Percentiles rank a stretch among this genome's conserved stretches.
Conservation (phyloP, 176 grass and related monocot genomes). For the Zea mays region Zm-B73-REFERENCE-NAM-5.0 NC_050097.1:144464001-144464500, state of each 20-base stretch:
- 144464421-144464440: conserved; percentile 8
- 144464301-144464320: background rate
- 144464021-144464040: conserved; percentile 97
- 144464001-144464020: conserved; percentile 12
- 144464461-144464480: conserved; percentile 1
- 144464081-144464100: conserved; percentile 40
- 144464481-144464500: conserved; percentile 15
- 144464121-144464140: conserved; percentile 64
- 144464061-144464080: conserved; percentile 48
- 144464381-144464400: background rate
- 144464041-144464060: conserved; percentile 62
- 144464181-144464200: conserved; percentile 60
- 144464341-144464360: background rate
- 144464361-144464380: background rate
- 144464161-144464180: conserved; percentile 59
- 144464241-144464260: conserved; percentile 81
- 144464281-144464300: background rate
- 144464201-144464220: conserved; percentile 65
- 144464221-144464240: conserved; percentile 73
- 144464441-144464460: background rate
- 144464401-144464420: conserved; percentile 6
- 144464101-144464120: conserved; percentile 46
- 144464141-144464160: conserved; percentile 51
- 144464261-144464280: conserved; percentile 66
- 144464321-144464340: background rate